Conservation (phyloP, 2,329 filamentous ascomycete genomes). For the Aureobasidium subglaciale region DNA sequence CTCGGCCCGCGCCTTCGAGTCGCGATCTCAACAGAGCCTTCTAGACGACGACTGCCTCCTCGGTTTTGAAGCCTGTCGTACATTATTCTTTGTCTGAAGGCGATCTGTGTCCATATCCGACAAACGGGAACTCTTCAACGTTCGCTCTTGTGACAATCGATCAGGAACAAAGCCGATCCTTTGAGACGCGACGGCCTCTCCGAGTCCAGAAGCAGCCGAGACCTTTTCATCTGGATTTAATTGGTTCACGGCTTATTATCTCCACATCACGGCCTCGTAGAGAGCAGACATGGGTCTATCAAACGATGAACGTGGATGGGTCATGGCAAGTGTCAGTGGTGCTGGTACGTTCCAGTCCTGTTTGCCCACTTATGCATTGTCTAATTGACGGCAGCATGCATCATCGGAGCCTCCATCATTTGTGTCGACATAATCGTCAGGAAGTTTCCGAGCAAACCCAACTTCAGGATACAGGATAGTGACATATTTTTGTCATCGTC, state of each 20-base stretch:
- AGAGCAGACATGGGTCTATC: slow-evolving; percentile 42
- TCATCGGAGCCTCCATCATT: slow-evolving; percentile 74
- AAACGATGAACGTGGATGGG: slow-evolving; percentile 89
- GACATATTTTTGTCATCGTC: slow-evolving; percentile 82
- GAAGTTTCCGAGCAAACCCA: slow-evolving; percentile 61
- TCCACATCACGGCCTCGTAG: neutral
- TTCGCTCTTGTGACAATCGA: neutral
- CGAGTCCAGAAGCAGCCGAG: neutral
- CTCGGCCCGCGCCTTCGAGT: slow-evolving; percentile 7
- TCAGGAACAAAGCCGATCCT: neutral
- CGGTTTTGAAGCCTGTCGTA: neutral
- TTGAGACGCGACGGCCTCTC: slow-evolving; percentile 1
- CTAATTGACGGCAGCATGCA: slow-evolving; percentile 36
- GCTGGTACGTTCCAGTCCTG: slow-evolving; percentile 46
- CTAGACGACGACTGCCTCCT: neutral
- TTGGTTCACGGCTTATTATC: neutral
- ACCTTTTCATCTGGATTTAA: neutral
- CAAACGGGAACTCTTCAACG: neutral
- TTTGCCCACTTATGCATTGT: neutral
- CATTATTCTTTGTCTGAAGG: neutral
- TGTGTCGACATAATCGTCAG: slow-evolving; percentile 76
- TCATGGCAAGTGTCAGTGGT: slow-evolving; percentile 78
- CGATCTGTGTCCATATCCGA: neutral
- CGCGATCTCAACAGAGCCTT: slow-evolving; percentile 12
- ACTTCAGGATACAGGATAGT: slow-evolving; percentile 84